Evolutionary conservation across 208 protist species (phyloP).

Genomic region (Trypanosoma conorhini): DNA sequence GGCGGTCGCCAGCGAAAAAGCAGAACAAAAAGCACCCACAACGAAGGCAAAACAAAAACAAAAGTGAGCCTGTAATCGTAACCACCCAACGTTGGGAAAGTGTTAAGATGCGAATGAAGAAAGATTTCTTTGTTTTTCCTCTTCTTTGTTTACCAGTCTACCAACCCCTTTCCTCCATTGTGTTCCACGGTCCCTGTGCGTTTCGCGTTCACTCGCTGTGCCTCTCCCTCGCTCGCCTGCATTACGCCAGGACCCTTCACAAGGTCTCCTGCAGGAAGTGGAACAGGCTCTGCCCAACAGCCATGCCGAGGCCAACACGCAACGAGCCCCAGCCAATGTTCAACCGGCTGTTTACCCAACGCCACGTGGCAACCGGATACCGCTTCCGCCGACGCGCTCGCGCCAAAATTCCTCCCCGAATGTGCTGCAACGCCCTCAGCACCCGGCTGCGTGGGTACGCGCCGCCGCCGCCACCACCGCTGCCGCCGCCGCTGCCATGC

Average conservation of each 20-base stretch:
- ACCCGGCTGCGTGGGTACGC: not conserved
- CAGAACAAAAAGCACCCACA: not conserved
- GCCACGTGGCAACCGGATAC: slow-evolving; percentile 70
- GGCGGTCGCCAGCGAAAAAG: not conserved
- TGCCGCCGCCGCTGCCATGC: not conserved
- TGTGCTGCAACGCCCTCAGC: not conserved
- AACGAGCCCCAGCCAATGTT: slow-evolving; percentile 92
- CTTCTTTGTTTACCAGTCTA: not conserved
- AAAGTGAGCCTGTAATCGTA: not conserved
- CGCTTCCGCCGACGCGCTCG: not conserved
- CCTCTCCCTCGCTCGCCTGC: not conserved
- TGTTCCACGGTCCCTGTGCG: no score
- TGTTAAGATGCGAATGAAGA: not conserved
- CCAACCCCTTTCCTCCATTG: not conserved
- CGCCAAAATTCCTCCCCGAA: slow-evolving; percentile 17
- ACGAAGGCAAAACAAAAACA: not conserved
- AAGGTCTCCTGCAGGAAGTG: slow-evolving; percentile 62
- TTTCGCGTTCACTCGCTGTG: no score
- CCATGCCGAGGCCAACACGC: slow-evolving; percentile 88
- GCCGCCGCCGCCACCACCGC: not conserved
- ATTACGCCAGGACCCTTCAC: not conserved
- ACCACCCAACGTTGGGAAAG: not conserved
- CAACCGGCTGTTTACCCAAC: slow-evolving; percentile 80
- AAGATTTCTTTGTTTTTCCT: not conserved
- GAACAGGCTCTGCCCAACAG: slow-evolving; percentile 83